Evolutionary conservation across 164 flowering plant genomes (phyloP), one percentile per base, ranked within the genome.

Genomic region (Hamamelis virginiana): DNA sequence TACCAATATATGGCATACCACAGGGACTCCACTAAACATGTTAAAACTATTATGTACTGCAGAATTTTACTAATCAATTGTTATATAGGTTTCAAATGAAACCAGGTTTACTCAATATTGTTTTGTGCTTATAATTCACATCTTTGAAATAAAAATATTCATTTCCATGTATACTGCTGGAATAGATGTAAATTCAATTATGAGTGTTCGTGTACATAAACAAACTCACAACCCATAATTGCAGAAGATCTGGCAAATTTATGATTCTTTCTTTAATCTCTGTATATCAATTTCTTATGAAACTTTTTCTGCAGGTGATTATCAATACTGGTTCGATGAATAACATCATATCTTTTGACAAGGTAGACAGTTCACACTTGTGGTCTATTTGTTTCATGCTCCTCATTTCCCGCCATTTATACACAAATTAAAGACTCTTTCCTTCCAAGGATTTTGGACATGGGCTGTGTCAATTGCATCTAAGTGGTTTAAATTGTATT

Each of bases 241-340:
- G 27, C 26, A 25, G 58, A 5, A 12, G 8, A 27, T 9, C 11
- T 64, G 9, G 59, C 22, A 55, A 55, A 21, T 19, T 55, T 51
- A 23, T 5, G 13, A 43, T 38, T 26, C 47, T 50, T 21, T n/a
- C 9, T 16, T 22, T 44, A 15, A 46, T 45, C 10, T 18, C 22
- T 59, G 16, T 27, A 56, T 15, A 18, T 33, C 27, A 25, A 13
- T 22, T 53, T 9, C 48, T 65, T 19, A 6, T 70, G 59, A 46
- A n/a, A 58, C 38, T 64, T 13, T 41, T 65, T 64, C 18, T 82
- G 81, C 93, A 94, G 98, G 96, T 91, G 60, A 89, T 94, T 65
- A 63, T 94, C 82, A 91, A 83, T 65, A 19, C 85, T 22, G 75
- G 97, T 73, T 82, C 75, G 28, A 91, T 92, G 97, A 88, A 94